These are phyloP conservation scores for Pseudogymnoascus sp. DNA, from an alignment of 2,329 filamentous ascomycete species.

Conservation along the genomic window DNA sequence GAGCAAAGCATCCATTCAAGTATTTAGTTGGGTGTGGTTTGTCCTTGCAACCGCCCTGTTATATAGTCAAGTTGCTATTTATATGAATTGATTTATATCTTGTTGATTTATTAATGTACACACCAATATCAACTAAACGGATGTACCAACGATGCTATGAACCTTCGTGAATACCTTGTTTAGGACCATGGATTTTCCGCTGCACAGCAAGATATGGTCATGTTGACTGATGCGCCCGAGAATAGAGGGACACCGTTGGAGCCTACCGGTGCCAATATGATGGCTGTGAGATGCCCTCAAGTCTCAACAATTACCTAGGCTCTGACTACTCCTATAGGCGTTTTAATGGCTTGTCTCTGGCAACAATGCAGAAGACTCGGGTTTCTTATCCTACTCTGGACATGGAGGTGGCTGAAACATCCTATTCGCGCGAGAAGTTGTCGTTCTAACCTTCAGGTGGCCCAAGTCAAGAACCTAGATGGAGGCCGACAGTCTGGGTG, in stretches of 20 bases:
- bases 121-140: neutral
- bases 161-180: constrained; percentile 31
- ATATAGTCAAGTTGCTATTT: neutral
- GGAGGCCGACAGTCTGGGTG: constrained; percentile 32
- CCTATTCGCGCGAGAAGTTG: neutral
- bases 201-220: constrained; percentile 28
- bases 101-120: too few species aligned
- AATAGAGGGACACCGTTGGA: constrained; percentile 31
- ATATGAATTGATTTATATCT: neutral
- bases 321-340: constrained; percentile 27
- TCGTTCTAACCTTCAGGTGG: neutral
- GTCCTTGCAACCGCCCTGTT: neutral
- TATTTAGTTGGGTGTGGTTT: neutral
- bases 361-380: constrained; percentile 40
- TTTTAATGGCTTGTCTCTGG: constrained; percentile 48
- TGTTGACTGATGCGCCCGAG: constrained; percentile 30
- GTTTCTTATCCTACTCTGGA: constrained; percentile 53
- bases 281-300: constrained; percentile 24
- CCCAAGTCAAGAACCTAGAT: constrained; percentile 39
- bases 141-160: constrained; percentile 28
- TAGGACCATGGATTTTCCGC: constrained; percentile 30
- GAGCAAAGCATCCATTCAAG: neutral
- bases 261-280: constrained; percentile 31
- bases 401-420: constrained; percentile 39
- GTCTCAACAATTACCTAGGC: neutral